phyloP scores from a whole-genome alignment of 768 basidiomycete species.

The Boletales sp. region DNA sequence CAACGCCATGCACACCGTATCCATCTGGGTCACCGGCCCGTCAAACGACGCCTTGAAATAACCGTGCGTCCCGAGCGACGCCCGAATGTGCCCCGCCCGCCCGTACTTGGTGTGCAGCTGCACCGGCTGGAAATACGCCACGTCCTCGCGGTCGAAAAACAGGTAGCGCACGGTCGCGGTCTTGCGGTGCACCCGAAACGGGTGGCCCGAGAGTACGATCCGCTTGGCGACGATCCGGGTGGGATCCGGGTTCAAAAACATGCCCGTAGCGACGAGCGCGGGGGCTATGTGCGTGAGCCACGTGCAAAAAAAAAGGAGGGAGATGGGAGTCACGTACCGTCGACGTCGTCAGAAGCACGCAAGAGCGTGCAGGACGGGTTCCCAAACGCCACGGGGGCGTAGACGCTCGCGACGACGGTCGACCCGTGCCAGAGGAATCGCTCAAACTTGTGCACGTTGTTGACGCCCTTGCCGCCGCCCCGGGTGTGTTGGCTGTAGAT shows the following conservation, averaged over 20 bases:
- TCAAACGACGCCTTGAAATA: slow-evolving; percentile 98
- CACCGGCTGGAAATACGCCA: slow-evolving; percentile 90
- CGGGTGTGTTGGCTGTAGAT: slow-evolving; percentile 89
- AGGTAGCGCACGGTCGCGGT: slow-evolving; percentile 97
- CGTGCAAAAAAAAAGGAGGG: too few species aligned
- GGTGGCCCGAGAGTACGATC: slow-evolving; percentile 93
- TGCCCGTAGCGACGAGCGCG: slow-evolving; percentile 84
- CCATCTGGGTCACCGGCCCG: slow-evolving; percentile 92
- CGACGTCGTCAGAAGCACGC: slow-evolving; percentile 59
- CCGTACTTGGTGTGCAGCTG: slow-evolving; percentile 92
- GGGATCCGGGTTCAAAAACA: slow-evolving; percentile 85
- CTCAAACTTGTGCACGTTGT: slow-evolving; percentile 98
- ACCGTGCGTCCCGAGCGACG: slow-evolving; percentile 94
- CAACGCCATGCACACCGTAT: slow-evolving; percentile 91
- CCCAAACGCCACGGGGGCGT: slow-evolving; percentile 87
- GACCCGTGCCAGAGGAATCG: slow-evolving; percentile 81
- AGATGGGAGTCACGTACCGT: slow-evolving; percentile 44
- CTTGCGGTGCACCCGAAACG: slow-evolving; percentile 95
- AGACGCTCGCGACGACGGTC: slow-evolving; percentile 81
- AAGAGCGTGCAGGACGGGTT: slow-evolving; percentile 72
- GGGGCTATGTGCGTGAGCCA: slow-evolving; percentile 46
- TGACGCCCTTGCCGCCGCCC: slow-evolving; percentile 86
- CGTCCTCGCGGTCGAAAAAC: slow-evolving; percentile 96
- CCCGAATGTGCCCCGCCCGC: slow-evolving; percentile 82
- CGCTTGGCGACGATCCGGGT: slow-evolving; percentile 90